These are phyloP conservation scores for Ogataea angusta DNA, from an alignment of 805 yeast species.

Conservation along the genomic window DNA sequence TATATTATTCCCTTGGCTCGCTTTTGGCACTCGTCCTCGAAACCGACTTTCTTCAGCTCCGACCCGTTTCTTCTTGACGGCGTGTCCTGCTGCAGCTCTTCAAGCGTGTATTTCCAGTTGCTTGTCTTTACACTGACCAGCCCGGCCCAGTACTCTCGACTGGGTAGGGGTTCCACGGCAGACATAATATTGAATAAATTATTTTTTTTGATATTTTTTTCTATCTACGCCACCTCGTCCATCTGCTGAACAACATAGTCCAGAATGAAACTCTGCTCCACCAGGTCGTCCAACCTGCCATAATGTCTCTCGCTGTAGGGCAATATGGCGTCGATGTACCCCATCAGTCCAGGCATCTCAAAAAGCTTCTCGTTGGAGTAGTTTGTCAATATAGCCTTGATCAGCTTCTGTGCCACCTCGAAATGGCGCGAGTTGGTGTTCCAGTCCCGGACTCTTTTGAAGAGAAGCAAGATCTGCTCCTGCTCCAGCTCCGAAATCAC, in stretches of 20 bases:
- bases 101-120: slow-evolving; percentile 28
- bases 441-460: slow-evolving; percentile 89
- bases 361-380: slow-evolving; percentile 55
- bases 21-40: slow-evolving; percentile 38
- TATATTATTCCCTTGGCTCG: slow-evolving; percentile 49
- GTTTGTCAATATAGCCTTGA: slow-evolving; percentile 58
- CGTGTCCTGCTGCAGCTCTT: slow-evolving; percentile 24
- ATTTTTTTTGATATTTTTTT: not conserved
- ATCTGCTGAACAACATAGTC: slow-evolving; percentile 83
- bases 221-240: slow-evolving; percentile 39
- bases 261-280: slow-evolving; percentile 81
- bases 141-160: slow-evolving; percentile 30
- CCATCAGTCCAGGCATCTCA: slow-evolving; percentile 65
- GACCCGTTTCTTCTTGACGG: slow-evolving; percentile 35
- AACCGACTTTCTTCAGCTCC: slow-evolving; percentile 27
- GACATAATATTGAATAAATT: slow-evolving; percentile 3
- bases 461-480: slow-evolving; percentile 56
- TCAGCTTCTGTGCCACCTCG: slow-evolving; percentile 72
- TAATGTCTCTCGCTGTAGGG: slow-evolving; percentile 91
- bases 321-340: slow-evolving; percentile 66
- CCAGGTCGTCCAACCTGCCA: slow-evolving; percentile 66
- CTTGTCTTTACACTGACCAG: slow-evolving; percentile 24
- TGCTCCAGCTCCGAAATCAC: slow-evolving; percentile 55
- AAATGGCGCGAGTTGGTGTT: slow-evolving; percentile 83
- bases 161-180: not conserved